Evolutionary conservation across 2,329 filamentous ascomycete species (phyloP), one percentile per base, ranked within the genome.

Genomic region (Alternaria brassicae): DNA sequence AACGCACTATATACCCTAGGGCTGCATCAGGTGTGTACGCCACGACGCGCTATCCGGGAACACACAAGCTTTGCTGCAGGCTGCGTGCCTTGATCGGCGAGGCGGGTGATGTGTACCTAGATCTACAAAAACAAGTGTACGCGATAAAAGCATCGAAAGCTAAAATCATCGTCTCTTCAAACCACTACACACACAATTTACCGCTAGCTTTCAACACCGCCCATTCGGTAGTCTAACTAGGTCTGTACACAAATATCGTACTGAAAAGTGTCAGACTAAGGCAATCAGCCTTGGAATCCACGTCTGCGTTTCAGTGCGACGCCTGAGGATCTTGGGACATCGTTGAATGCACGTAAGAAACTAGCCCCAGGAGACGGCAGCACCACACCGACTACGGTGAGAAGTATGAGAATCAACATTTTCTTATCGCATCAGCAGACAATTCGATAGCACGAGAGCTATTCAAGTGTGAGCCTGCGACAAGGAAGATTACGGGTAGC

Each of bases 101-200:
- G 9, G 44, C 30, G 44, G 44, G 19, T 48, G 19, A 34, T 48
- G 44, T 7, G 28, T 30, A 36, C 21, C 19, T 15, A n/a, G 44
- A 48, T 48, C 44, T 32, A 30, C 44, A 48, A 34, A 48, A 48
- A 30, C 44, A 48, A 48, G 13, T 8, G 30, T 19, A 25, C 19
- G 19, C 21, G 5, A 19, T 10, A 48, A 23, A 34, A 48, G 44
- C 44, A 48, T 23, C 19, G 30, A 36, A 25, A 36, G 30, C 44
- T 48, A 48, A 48, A 47, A 48, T 13, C 44, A 23, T 48, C 44
- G 28, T 48, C 44, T 47, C 12, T 7, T 25, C 44, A 48, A 48
- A 48, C 28, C 44, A 36, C 44, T 48, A 48, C 28, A 5, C 44
- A 34, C 12, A 13, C 5, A 48, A 34, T 48, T 34, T 25, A 25